Evolutionary conservation across 345 rosid genomes (phyloP), one percentile per base, ranked within the genome.

Genomic region (Sonneratia alba): DNA sequence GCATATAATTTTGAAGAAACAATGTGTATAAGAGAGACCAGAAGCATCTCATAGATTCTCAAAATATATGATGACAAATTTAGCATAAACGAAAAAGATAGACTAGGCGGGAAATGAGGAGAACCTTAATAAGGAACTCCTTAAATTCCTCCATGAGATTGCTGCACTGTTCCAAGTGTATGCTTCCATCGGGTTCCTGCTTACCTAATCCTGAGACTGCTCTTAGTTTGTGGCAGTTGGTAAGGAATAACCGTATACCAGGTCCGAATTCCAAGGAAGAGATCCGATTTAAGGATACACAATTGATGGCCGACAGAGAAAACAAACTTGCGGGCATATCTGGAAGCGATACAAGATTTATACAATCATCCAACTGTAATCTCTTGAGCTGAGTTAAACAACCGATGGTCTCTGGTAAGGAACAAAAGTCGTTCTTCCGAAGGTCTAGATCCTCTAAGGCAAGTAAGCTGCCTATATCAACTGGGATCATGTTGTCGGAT

Each of bases 281-380:
- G 67, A 63, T 9, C 32, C 37, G 36, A 32, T 32, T 27, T 40
- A 64, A 38, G 36, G 67, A 32, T 1, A 6, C 67, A 34, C 67
- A 64, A 13, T 64, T 32, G 11, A 34, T 38, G 32, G 68, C 68
- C 22, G 47, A 66, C n/a, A 66, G 43, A 14, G 68, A 66, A 36
- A 66, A 66, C 36, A 66, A 66, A 15, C 68, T 66, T 16, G 43
- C 22, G 9, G 67, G 40, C 40, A 34, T 27, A 32, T 34, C 40
- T 64, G 67, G 67, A 64, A 64, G 8, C 24, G 67, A 64, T 64
- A 32, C 42, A 19, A 64, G 67, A 32, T 32, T 64, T 66, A 7
- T 66, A 42, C 68, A 66, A 7, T 36, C 68, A 36, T 36, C 68
- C 68, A 66, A 34, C 45, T 13, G 68, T 45, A 66, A 37, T 37